phyloP scores from a whole-genome alignment of 352 stramenopile genomes.

The Elongisporangium prolatum region DNA sequence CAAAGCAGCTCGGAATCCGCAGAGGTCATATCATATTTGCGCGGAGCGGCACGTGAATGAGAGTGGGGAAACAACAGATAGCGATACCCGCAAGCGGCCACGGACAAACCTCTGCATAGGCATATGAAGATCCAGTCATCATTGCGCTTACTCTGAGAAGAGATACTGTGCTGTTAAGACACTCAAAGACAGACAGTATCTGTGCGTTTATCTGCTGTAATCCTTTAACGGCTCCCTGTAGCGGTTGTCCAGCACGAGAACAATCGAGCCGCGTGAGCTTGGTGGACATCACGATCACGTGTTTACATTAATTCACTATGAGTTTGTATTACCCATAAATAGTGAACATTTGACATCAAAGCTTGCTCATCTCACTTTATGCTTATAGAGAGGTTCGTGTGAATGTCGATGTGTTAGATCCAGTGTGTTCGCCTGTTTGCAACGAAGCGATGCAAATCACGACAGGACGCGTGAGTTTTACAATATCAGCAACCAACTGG shows the following conservation, averaged over 20 bases:
- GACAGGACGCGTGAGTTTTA: neutral
- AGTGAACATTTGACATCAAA: too few relatives aligned
- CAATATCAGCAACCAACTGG: neutral
- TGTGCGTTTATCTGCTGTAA: too few relatives aligned
- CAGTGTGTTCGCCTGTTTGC: neutral
- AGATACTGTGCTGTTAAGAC: too few relatives aligned
- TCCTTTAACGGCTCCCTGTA: too few relatives aligned
- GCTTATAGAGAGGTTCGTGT: neutral
- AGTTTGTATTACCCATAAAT: too few relatives aligned
- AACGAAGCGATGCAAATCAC: neutral
- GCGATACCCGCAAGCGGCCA: conserved; percentile 7
- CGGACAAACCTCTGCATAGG: conserved; percentile 13
- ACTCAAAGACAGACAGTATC: too few relatives aligned
- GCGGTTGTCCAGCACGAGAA: too few relatives aligned
- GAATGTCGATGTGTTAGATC: neutral
- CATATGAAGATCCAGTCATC: neutral
- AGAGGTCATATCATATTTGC: neutral
- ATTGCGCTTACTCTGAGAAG: too few relatives aligned
- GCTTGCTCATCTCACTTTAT: neutral
- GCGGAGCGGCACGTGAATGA: conserved; percentile 6
- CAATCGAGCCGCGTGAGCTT: too few relatives aligned
- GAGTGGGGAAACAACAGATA: conserved; percentile 9
- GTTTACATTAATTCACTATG: too few relatives aligned
- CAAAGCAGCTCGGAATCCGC: neutral
- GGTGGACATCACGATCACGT: too few relatives aligned